These are phyloP conservation scores for Phytophthora macrochlamydospora DNA, from an alignment of 352 stramenopile genomes.

Conservation along the genomic window DNA sequence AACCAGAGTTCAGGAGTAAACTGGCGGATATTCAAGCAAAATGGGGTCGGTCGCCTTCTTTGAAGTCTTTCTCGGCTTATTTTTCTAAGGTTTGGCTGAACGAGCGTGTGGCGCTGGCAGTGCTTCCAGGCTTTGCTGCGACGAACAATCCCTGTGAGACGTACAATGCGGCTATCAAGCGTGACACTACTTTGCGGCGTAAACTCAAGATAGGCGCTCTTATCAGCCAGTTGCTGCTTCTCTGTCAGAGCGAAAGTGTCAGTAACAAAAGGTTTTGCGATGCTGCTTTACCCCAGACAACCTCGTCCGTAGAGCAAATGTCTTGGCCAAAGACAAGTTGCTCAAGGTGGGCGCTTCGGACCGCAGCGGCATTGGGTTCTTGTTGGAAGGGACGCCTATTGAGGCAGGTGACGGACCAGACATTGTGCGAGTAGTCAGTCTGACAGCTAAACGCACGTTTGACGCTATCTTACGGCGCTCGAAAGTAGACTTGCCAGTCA, in stretches of 20 bases:
- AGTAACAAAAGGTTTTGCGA: not conserved
- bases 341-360: not conserved
- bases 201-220: slow-evolving; percentile 12
- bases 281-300: not conserved
- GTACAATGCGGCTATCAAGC: slow-evolving; percentile 27
- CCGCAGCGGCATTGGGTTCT: slow-evolving; percentile 2
- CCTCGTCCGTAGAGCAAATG: not conserved
- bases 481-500: slow-evolving; percentile 3
- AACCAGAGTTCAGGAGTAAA: not conserved
- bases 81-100: slow-evolving; percentile 11
- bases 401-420: not conserved
- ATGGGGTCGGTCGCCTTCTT: not conserved
- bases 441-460: not conserved
- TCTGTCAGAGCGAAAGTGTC: slow-evolving; percentile 5
- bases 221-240: not conserved
- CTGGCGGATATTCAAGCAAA: not conserved
- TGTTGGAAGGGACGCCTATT: not conserved
- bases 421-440: not conserved
- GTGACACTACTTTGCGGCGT: slow-evolving; percentile 14
- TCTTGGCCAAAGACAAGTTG: not conserved
- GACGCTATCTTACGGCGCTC: not conserved
- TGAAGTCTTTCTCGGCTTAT: not conserved
- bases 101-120: slow-evolving; percentile 15
- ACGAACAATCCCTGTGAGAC: slow-evolving; percentile 29
- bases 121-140: slow-evolving; percentile 24